Evolutionary conservation across 176 grass and related monocot species (phyloP), one percentile per base, ranked within the genome.

Genomic region (Saccharum spontaneum): DNA sequence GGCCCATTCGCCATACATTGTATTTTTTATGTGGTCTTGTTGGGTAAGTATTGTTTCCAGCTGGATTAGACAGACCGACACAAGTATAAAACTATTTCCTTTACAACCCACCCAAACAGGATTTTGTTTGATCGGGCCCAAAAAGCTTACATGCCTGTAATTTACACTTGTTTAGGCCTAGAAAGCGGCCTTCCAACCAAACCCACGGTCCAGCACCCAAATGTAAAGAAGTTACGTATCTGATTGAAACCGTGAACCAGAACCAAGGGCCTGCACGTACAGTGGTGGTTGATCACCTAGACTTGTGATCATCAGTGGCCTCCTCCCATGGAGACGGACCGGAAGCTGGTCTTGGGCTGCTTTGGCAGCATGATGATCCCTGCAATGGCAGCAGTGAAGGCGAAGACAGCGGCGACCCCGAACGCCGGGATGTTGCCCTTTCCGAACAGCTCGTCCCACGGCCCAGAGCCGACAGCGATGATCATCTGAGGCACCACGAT

Each of bases 351-450:
- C 78, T 79, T 86, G n/a, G 95, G 80, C 64, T 85, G 24, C 75
- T 82, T 97, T 14, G 95, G 95, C 22, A 97, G 88, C 79, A 92
- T 82, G 64, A 86, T 60, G 15, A 86, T 49, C 55, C 90, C 95
- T 1, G 84, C 86, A 10, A 90, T 34, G 33, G 86, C 88, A 7
- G 77, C 41, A 5, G 54, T 17, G 37, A 94, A 86, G 10, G 90
- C 90, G 20, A 97, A 85, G 1, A 73, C 88, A 2, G 92, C 88
- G 5, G 95, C 90, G 0, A 85, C 18, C n/a, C 91, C 95, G 36
- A 95, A 98, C n/a, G 91, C 93, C 1, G 95, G 93, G 79, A 93
- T 76, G 81, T 98, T 98, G 1, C 93, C 93, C 80, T 98, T 88
- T 1, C 80, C 89, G 15, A 93, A 98, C 12, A 98, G 80, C 10